A percentile compares a stretch with the other conserved stretches of the same genome.
These are phyloP conservation scores for Leccinum disarticulatum DNA, from an alignment of 768 basidiomycete species.

Conservation along the genomic window DNA sequence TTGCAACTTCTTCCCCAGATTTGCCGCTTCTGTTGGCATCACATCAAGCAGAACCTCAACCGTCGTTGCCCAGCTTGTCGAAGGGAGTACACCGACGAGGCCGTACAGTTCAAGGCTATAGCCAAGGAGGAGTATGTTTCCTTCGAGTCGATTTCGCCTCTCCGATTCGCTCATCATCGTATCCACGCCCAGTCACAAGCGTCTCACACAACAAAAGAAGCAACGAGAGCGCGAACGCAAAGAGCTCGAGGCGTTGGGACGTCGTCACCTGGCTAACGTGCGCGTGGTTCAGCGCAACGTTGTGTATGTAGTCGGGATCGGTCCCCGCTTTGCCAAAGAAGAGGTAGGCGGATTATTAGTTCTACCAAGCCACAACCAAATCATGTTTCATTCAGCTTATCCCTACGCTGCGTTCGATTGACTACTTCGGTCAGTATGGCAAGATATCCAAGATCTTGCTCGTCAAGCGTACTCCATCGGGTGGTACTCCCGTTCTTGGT, in stretches of 20 bases:
- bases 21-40: constrained; percentile 99
- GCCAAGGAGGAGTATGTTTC: constrained; percentile 90
- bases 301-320: constrained; percentile 95
- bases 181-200: constrained; percentile 70
- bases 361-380: neutral
- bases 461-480: constrained; percentile 81
- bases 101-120: constrained; percentile 93
- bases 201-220: constrained; percentile 93
- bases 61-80: constrained; percentile 96
- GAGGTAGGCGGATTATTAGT: constrained; percentile 59
- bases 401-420: constrained; percentile 87
- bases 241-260: constrained; percentile 82
- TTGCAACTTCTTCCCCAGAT: constrained; percentile 55
- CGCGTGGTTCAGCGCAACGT: constrained; percentile 96
- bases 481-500: constrained; percentile 77
- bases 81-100: constrained; percentile 87
- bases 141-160: neutral
- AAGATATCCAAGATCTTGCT: constrained; percentile 95
- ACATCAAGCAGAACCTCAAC: constrained; percentile 95
- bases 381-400: constrained; percentile 58
- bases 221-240: constrained; percentile 93
- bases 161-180: constrained; percentile 17
- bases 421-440: constrained; percentile 98
- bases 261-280: constrained; percentile 87
- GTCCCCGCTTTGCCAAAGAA: constrained; percentile 91